Conservation (phyloP, 1,139 yeast genomes). For the Arxiozyma telluris region DNA sequence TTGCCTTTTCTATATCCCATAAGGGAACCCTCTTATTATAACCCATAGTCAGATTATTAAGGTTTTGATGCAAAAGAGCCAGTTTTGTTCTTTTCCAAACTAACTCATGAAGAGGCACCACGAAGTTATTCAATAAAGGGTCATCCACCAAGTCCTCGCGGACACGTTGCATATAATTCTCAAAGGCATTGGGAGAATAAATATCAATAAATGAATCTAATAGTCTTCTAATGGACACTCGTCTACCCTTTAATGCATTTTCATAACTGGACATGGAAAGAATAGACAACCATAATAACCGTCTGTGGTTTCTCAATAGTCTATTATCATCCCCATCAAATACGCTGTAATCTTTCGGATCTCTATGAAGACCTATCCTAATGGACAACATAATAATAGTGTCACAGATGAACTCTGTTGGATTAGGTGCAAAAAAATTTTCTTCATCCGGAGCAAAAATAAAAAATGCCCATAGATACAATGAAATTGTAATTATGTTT, state of each 20-base stretch:
- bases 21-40: conserved; percentile 14
- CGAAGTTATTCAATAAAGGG: conserved; percentile 7
- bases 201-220: conserved; percentile 17
- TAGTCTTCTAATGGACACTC: conserved; percentile 13
- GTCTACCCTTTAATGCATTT: conserved; percentile 22
- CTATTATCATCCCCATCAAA: conserved; percentile 14
- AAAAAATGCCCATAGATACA: conserved; percentile 27
- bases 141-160: background rate
- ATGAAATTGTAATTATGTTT: conserved; percentile 22
- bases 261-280: conserved; percentile 21
- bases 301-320: conserved; percentile 21
- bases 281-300: conserved; percentile 24
- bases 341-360: conserved; percentile 24
- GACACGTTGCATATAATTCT: conserved; percentile 10
- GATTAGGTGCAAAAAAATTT: conserved; percentile 27
- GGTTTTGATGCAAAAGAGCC: conserved; percentile 19
- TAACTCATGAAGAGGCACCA: conserved; percentile 15
- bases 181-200: conserved; percentile 12
- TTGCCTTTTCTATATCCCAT: conserved; percentile 11
- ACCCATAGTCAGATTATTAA: conserved; percentile 19
- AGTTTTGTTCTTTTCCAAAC: conserved; percentile 20
- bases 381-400: conserved; percentile 21
- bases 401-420: conserved; percentile 26
- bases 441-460: conserved; percentile 30
- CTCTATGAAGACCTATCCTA: conserved; percentile 29